Conservation (phyloP, 2,329 filamentous ascomycete genomes). For the Phoma herbarum region DNA sequence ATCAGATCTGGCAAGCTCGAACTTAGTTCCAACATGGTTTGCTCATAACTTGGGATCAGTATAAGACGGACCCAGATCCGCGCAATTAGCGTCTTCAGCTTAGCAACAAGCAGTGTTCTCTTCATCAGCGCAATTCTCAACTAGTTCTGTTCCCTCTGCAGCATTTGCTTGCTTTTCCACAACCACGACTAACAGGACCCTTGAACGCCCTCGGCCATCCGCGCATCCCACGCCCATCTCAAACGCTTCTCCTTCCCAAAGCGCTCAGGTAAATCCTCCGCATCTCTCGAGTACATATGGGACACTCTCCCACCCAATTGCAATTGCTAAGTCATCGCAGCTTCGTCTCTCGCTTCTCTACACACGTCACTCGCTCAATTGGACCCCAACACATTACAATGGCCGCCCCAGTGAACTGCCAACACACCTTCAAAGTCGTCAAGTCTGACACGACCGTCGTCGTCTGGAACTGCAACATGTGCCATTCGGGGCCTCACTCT, state of each 20-base stretch:
- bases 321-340: slow-evolving; percentile 36
- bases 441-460: slow-evolving; percentile 62
- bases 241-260: slow-evolving; percentile 33
- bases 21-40: slow-evolving; percentile 36
- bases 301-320: slow-evolving; percentile 24
- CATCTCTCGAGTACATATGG: slow-evolving; percentile 39
- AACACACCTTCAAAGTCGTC: slow-evolving; percentile 60
- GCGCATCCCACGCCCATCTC: slow-evolving; percentile 38
- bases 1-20: slow-evolving; percentile 34
- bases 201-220: slow-evolving; percentile 35
- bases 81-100: slow-evolving; percentile 38
- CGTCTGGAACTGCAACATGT: slow-evolving; percentile 62
- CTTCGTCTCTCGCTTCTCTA: slow-evolving; percentile 13
- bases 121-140: slow-evolving; percentile 29
- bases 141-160: slow-evolving; percentile 31
- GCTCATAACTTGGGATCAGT: slow-evolving; percentile 32
- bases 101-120: slow-evolving; percentile 34
- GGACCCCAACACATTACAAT: slow-evolving; percentile 42
- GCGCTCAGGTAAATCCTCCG: slow-evolving; percentile 33
- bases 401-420: slow-evolving; percentile 59
- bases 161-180: slow-evolving; percentile 47
- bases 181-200: slow-evolving; percentile 44
- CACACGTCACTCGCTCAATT: slow-evolving; percentile 14
- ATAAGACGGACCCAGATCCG: slow-evolving; percentile 49
- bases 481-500: slow-evolving; percentile 61